phyloP scores from a whole-genome alignment of 192 early-diverging fungal genomes.

The Polychytrium aggregatum region DNA sequence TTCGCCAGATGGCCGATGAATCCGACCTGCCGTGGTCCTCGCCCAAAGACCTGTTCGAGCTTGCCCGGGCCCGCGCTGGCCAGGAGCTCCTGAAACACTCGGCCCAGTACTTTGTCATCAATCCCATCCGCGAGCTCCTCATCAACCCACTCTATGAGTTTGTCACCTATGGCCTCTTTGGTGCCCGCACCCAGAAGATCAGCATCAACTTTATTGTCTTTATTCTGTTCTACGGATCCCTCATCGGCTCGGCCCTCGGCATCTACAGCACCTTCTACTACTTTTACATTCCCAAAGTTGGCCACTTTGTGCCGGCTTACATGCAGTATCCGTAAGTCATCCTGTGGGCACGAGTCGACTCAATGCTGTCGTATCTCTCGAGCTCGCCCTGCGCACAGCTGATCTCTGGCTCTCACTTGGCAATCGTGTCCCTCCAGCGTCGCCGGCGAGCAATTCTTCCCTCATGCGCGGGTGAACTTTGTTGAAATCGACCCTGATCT shows the following conservation, averaged over 20 bases:
- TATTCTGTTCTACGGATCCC: constrained; percentile 8
- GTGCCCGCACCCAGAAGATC: constrained; percentile 22
- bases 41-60: no score
- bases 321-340: constrained; percentile 26
- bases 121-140: no score
- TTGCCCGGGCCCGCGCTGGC: no score
- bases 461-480: no score
- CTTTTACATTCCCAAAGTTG: constrained; percentile 48
- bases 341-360: neutral
- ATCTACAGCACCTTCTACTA: constrained; percentile 48
- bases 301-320: constrained; percentile 40
- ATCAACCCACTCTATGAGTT: no score
- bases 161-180: no score
- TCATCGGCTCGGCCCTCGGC: constrained; percentile 14
- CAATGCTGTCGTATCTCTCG: neutral
- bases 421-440: constrained; percentile 6
- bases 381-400: no score
- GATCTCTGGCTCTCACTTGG: constrained; percentile 11
- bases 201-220: constrained; percentile 25
- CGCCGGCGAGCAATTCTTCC: neutral
- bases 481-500: no score
- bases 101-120: no score
- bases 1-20: no score
- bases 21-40: no score
- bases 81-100: no score